phyloP scores from a whole-genome alignment of 2,329 filamentous ascomycete species.

The Didymella keratinophila region DNA sequence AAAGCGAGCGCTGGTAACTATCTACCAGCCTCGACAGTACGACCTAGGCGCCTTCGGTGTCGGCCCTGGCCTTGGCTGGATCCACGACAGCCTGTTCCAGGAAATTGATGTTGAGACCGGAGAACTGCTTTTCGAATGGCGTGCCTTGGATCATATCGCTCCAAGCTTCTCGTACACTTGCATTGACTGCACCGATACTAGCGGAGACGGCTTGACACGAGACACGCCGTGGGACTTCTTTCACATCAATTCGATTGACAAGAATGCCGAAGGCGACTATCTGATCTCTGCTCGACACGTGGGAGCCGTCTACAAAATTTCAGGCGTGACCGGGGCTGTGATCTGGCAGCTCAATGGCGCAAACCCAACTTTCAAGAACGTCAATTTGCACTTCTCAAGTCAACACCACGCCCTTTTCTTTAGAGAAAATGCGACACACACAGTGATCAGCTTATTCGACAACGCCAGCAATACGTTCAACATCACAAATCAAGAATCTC shows the following conservation, averaged over 20 bases:
- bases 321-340: constrained; percentile 30
- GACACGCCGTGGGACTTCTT: background rate
- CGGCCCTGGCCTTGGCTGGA: constrained; percentile 46
- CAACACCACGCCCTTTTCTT: constrained; percentile 62
- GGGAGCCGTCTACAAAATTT: constrained; percentile 38
- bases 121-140: constrained; percentile 40
- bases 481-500: background rate
- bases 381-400: constrained; percentile 32
- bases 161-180: constrained; percentile 22
- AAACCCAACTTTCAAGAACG: constrained; percentile 31
- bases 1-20: constrained; percentile 27
- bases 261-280: constrained; percentile 43
- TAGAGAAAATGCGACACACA: constrained; percentile 20
- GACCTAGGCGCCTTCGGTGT: constrained; percentile 42
- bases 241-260: constrained; percentile 45
- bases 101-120: background rate
- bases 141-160: constrained; percentile 37
- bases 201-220: background rate
- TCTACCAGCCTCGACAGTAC: constrained; percentile 49
- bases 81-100: constrained; percentile 50
- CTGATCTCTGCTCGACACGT: constrained; percentile 40
- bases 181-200: constrained; percentile 16
- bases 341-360: constrained; percentile 48
- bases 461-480: background rate
- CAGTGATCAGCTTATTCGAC: background rate